Conservation (phyloP, 768 basidiomycete genomes). For the Guyanaporus albipodus region DNA sequence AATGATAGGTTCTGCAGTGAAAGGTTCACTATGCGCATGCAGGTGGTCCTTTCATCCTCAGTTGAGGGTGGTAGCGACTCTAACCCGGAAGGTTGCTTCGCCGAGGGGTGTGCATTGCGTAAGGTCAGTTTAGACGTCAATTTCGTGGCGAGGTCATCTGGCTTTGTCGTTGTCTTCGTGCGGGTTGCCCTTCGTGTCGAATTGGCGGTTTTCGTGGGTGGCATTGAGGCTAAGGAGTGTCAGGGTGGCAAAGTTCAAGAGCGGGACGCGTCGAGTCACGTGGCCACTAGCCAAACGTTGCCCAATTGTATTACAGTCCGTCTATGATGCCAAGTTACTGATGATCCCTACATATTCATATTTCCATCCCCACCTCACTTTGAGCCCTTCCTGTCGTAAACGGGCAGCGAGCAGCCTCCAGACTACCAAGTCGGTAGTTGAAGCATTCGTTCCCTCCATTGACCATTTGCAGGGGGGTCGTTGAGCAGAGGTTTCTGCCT, state of each 20-base stretch:
- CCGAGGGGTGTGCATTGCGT: slow-evolving; percentile 25
- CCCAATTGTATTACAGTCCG: too few species aligned
- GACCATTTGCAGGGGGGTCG: neutral
- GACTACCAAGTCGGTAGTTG: neutral
- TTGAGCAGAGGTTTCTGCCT: too few species aligned
- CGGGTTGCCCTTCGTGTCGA: slow-evolving; percentile 11
- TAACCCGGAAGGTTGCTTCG: slow-evolving; percentile 16
- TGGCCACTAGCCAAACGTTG: too few species aligned
- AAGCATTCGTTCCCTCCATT: neutral
- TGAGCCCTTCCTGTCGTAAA: too few species aligned
- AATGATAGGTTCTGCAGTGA: slow-evolving; percentile 55
- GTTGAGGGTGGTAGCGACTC: slow-evolving; percentile 1
- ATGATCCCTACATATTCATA: too few species aligned
- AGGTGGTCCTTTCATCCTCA: slow-evolving; percentile 38
- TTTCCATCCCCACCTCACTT: too few species aligned
- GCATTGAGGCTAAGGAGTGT: slow-evolving; percentile 7
- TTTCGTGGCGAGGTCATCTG: slow-evolving; percentile 10
- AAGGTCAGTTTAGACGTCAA: slow-evolving; percentile 9
- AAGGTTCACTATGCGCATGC: slow-evolving; percentile 64
- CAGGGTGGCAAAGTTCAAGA: too few species aligned
- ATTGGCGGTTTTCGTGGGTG: slow-evolving; percentile 2
- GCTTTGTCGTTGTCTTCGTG: slow-evolving; percentile 6
- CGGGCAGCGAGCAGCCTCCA: neutral
- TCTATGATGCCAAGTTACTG: too few species aligned
- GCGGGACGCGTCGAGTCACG: slow-evolving; percentile 10